Base-by-base conservation (phyloP, 2,329 filamentous ascomycete species). In the Penicillium sclerotiorum region DNA sequence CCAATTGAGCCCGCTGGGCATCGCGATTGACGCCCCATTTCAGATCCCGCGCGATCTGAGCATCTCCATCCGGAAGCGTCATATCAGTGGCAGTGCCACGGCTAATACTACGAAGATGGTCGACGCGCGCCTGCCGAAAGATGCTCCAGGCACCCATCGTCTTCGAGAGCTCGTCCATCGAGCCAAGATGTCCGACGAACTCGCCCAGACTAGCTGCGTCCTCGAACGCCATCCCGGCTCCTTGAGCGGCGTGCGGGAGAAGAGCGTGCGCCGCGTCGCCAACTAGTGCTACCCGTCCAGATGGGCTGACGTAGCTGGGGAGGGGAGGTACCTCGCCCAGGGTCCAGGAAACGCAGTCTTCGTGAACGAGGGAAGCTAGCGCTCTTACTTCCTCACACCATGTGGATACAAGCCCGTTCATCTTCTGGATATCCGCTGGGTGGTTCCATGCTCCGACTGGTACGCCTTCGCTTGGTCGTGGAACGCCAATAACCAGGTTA, bases 181-280 rank as follows among this genome's bases (percentile, higher is more conserved):
- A 47, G 15, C 20, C 35, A n/a, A 42, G 5, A 47, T 28, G 12
- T 27, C 38, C 45, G 37, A 47, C 12, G 28, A 47, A 47, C 15
- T 47, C 45, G 17, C 17, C 45, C 18, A 47, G 27, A 15, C 45
- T 47, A 11, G 45, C 45, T 6, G 79, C 83, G 53, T 88, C 85
- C 62, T 88, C 84, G 25, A 88, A 85, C 0, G 85, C 84, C 39
- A 79, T 71, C 1, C 70, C 82, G 5, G 78, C 84, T 5, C 83
- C 84, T 64, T 84, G 81, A 0, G 78, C 82, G 67, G 83, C 80
- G 52, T 81, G 77, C 27, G 83, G 84, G 0, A 82, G 71, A 55
- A 87, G 85, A 0, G 84, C 83, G 62, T 88, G 85, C 0, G 83
- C 84, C 0, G 84, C 83, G 58, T 87, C 85, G 0, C 85, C 85